Conservation (phyloP, 2,329 filamentous ascomycete species). For the Cordyceps cateniannulata region DNA sequence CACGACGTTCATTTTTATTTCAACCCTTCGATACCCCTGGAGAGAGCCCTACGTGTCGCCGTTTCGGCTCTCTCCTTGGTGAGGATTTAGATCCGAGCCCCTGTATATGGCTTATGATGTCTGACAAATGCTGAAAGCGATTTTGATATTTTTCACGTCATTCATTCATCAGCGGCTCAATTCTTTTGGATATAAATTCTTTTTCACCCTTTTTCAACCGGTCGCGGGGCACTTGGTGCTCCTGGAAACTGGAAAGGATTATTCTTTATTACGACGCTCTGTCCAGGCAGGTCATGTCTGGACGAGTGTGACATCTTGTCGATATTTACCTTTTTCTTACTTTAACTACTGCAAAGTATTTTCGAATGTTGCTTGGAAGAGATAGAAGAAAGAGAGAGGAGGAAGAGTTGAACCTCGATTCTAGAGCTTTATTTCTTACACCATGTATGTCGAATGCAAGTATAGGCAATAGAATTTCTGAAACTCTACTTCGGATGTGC, state of each 20-base stretch:
- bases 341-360: not conserved
- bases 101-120: not conserved
- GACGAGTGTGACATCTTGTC: not conserved
- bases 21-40: slow-evolving; percentile 11
- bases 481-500: not conserved
- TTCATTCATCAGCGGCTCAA: not conserved
- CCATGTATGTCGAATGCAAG: not conserved
- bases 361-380: not conserved
- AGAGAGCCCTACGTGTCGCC: not conserved
- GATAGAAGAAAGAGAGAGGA: not conserved
- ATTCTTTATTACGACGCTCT: not conserved
- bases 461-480: slow-evolving; percentile 2
- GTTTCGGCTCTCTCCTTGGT: slow-evolving; percentile 2
- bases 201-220: not conserved
- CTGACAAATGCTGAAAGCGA: slow-evolving; percentile 7
- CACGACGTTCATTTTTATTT: slow-evolving; percentile 10
- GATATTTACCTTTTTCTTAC: slow-evolving; percentile 2
- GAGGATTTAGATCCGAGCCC: slow-evolving; percentile 9
- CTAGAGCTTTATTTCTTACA: not conserved
- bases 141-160: slow-evolving; percentile 8
- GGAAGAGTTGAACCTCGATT: not conserved
- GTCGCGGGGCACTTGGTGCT: not conserved
- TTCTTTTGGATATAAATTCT: slow-evolving; percentile 7
- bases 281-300: not conserved
- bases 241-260: not conserved